Percentiles rank a stretch among this genome's conserved stretches.
Evolutionary conservation across 2,329 filamentous ascomycete genomes (phyloP).

Genomic region (Amauroascus niger): DNA sequence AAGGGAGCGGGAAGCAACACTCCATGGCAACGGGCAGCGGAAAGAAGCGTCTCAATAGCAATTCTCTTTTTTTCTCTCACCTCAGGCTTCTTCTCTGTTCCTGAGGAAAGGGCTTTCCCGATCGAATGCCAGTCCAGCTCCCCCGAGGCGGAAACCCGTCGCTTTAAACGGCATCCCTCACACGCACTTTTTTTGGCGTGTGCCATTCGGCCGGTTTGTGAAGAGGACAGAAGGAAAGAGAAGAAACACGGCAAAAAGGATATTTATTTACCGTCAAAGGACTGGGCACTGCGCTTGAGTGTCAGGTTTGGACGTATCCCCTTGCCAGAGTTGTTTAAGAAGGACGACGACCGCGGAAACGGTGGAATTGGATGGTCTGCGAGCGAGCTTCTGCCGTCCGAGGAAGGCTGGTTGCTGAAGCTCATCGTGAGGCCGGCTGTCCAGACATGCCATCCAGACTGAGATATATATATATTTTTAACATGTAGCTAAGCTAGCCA

Average conservation of each 20-base stretch:
- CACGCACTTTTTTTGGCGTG: too few relatives aligned
- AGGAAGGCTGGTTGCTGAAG: conserved; percentile 30
- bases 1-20: background rate
- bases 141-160: too few relatives aligned
- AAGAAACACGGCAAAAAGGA: conserved; percentile 5
- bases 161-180: too few relatives aligned
- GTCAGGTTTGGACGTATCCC: conserved; percentile 22
- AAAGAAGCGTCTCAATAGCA: background rate
- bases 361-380: conserved; percentile 20
- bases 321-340: conserved; percentile 17
- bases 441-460: background rate
- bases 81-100: too few relatives aligned
- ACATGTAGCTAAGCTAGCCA: too few relatives aligned
- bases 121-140: too few relatives aligned
- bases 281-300: conserved; percentile 37
- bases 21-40: background rate
- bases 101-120: too few relatives aligned
- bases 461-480: too few relatives aligned
- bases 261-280: conserved; percentile 38
- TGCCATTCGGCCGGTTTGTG: too few relatives aligned
- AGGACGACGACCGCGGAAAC: conserved; percentile 26
- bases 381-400: conserved; percentile 29
- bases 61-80: background rate
- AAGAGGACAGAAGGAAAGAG: conserved; percentile 1
- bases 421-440: background rate